Base-by-base conservation (phyloP, 192 early-diverging fungal species). In the Thoreauomyces humboldtii region DNA sequence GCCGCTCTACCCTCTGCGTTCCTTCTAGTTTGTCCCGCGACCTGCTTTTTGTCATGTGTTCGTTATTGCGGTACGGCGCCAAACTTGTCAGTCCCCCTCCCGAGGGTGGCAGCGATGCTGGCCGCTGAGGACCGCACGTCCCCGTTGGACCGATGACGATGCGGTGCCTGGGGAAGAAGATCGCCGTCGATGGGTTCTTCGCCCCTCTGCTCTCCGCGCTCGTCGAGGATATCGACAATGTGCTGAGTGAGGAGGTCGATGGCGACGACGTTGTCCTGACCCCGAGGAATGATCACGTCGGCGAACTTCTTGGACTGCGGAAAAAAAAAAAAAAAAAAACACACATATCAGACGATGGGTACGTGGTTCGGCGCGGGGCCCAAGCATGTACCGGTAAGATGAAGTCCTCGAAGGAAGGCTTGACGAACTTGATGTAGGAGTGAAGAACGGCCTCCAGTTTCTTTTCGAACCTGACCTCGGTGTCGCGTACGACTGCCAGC, bases 371-470 rank as follows among this genome's bases (percentile, higher is more conserved):
- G n/a, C n/a, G n/a, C n/a, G n/a, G n/a, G n/a, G n/a, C n/a, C n/a
- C n/a, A n/a, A n/a, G n/a, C n/a, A n/a, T n/a, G n/a, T 79, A 84
- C 84, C 28, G 88, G 91, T 55, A 83, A 77, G 47, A 95, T 84
- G 71, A 91, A 95, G 59, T 95, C 91, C 59, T 95, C 93, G 67
- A 92, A 93, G 56, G 82, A 76, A 4, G 91, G 91, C 76, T 95
- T 95, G 27, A 89, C 88, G 53, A 86, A 85, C 25, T 77, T 78
- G 33, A 92, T 66, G 59, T 93, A 95, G 37, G 79, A 68, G 25
- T 81, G 81, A 29, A 95, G 65, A 24, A 91, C 79, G 22, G 70
- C 51, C 17, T 82, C 82, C 36, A 92, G 64, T 24, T 44, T 37
- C 45, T 64, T 72, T 21, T 46, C 24, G 53, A 69, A 67, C 21